Conservation (phyloP, 169 alveolate genomes). For the Plasmodium coatneyi region DNA sequence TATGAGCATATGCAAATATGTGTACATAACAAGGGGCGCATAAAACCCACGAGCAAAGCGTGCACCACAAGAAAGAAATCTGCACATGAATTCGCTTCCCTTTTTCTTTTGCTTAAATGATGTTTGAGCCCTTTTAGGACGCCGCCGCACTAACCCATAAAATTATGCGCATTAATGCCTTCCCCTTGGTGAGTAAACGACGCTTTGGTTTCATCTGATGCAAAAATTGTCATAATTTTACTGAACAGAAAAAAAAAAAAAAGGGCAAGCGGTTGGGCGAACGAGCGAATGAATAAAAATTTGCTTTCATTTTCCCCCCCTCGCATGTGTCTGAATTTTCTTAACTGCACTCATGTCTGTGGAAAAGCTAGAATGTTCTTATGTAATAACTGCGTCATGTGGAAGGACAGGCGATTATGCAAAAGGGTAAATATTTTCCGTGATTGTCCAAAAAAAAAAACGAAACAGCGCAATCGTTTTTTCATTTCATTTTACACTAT, state of each 20-base stretch:
- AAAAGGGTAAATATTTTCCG: neutral
- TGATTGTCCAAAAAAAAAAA: neutral
- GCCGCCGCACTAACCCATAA: neutral
- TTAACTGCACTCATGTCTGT: neutral
- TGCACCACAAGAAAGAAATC: neutral
- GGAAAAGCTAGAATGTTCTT: neutral
- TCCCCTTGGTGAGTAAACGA: neutral
- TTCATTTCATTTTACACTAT: neutral
- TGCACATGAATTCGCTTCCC: neutral
- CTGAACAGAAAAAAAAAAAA: neutral
- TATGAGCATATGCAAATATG: neutral
- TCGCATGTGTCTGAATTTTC: neutral
- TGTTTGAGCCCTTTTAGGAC: neutral
- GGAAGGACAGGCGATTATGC: neutral
- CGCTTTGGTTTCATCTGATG: neutral
- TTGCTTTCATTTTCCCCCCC: neutral
- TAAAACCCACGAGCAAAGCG: neutral
- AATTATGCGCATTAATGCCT: neutral
- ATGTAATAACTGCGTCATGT: neutral
- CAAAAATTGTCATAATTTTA: neutral
- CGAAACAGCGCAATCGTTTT: neutral
- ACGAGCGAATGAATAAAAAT: neutral
- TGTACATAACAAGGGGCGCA: neutral
- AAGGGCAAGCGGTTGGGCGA: neutral
- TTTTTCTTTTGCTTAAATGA: constrained; percentile 4